A percentile compares a stretch with the other conserved stretches of the same genome.
Evolutionary conservation across 2,329 filamentous ascomycete species (phyloP).

Genomic region (Arthrobotrys musiformis): DNA sequence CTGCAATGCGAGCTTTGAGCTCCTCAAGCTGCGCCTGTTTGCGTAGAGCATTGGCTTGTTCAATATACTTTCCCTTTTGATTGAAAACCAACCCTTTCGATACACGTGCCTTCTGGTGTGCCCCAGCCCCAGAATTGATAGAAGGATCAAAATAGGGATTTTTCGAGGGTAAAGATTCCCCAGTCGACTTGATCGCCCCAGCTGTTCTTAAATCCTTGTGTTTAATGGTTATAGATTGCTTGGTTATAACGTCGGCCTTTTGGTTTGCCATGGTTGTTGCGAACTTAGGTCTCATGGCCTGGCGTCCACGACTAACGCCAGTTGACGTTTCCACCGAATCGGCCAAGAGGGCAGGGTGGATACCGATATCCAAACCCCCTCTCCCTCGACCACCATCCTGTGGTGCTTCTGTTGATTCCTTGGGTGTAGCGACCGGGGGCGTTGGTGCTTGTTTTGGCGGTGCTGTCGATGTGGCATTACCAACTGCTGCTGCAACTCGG

Average conservation of each 20-base stretch:
- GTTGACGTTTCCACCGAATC: conserved; percentile 66
- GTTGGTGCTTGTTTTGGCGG: conserved; percentile 56
- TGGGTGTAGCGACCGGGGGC: conserved; percentile 60
- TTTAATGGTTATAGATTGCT: conserved; percentile 5
- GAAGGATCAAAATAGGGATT: conserved; percentile 87
- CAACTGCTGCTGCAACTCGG: conserved; percentile 79
- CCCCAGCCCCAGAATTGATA: conserved; percentile 69
- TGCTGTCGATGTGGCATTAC: conserved; percentile 64
- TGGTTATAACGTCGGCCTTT: conserved; percentile 64
- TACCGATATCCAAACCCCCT: conserved; percentile 78
- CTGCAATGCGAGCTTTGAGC: conserved; percentile 93
- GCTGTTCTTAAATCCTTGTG: conserved; percentile 12
- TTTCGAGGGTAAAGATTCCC: conserved; percentile 61
- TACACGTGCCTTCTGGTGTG: conserved; percentile 72
- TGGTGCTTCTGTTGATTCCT: conserved; percentile 63
- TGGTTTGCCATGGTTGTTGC: conserved; percentile 69
- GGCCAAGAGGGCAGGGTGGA: conserved; percentile 78
- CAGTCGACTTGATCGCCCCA: conserved; percentile 59
- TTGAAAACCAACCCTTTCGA: conserved; percentile 87
- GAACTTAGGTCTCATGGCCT: conserved; percentile 66
- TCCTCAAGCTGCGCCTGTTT: conserved; percentile 88
- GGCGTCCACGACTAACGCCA: conserved; percentile 62
- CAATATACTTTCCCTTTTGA: conserved; percentile 95
- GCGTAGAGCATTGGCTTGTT: conserved; percentile 88
- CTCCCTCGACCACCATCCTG: conserved; percentile 68